These are phyloP conservation scores for Daldinia sp. DNA, from an alignment of 2,329 filamentous ascomycete species.

Conservation along the genomic window DNA sequence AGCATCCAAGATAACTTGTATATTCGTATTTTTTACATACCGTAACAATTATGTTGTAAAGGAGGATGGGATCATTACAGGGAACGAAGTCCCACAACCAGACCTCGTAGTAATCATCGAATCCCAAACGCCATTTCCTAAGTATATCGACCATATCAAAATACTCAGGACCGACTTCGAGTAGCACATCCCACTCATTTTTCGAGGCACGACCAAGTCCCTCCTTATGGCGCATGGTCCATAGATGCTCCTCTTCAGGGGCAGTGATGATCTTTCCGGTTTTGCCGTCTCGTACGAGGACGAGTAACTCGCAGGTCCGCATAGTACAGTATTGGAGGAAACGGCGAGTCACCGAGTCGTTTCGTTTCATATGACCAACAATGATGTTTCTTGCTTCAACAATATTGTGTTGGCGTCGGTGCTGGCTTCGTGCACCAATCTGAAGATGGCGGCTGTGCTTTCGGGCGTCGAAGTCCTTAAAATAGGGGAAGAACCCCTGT, in stretches of 20 bases:
- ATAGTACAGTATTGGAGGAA: slow-evolving; percentile 51
- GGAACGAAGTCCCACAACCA: slow-evolving; percentile 51
- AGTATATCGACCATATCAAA: slow-evolving; percentile 43
- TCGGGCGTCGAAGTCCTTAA: slow-evolving; percentile 44
- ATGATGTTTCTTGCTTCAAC: slow-evolving; percentile 50
- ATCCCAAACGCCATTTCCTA: slow-evolving; percentile 47
- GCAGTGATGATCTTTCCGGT: slow-evolving; percentile 49
- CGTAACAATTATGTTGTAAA: slow-evolving; percentile 43
- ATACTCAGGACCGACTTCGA: slow-evolving; percentile 45
- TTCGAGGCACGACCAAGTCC: slow-evolving; percentile 45
- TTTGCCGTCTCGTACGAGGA: slow-evolving; percentile 50
- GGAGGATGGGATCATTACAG: slow-evolving; percentile 28
- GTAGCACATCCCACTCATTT: slow-evolving; percentile 44
- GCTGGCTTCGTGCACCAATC: slow-evolving; percentile 43
- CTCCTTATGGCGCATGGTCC: slow-evolving; percentile 47
- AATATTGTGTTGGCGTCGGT: slow-evolving; percentile 44
- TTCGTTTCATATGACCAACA: slow-evolving; percentile 53
- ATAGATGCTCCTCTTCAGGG: slow-evolving; percentile 43
- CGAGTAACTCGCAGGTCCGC: slow-evolving; percentile 46
- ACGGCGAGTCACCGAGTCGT: slow-evolving; percentile 50
- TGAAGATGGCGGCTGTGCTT: slow-evolving; percentile 44
- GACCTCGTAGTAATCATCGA: slow-evolving; percentile 50
- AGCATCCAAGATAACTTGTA: slow-evolving; percentile 8
- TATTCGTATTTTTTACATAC: slow-evolving; percentile 22
- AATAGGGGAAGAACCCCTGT: slow-evolving; percentile 49